Percentiles rank a stretch among this genome's conserved stretches.
phyloP scores from a whole-genome alignment of 83 land plant genomes.

The Diphasiastrum complanatum region DNA sequence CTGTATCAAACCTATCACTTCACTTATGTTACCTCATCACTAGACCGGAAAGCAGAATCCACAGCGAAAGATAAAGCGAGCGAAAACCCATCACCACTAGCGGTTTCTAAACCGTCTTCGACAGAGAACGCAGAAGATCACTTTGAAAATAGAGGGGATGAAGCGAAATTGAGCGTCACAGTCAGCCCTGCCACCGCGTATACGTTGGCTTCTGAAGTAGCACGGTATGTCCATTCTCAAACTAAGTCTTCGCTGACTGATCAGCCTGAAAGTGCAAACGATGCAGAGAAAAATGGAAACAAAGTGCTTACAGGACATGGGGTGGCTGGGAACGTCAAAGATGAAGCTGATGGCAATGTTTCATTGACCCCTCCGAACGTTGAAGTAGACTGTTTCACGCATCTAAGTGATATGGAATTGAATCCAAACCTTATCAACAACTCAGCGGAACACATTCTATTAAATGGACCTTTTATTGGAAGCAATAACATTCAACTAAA shows the following conservation, averaged over 20 bases:
- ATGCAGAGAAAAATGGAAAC: no score
- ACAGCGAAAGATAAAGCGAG: conserved; percentile 13
- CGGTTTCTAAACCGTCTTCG: background rate
- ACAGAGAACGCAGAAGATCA: conserved; percentile 2
- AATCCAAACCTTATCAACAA: background rate
- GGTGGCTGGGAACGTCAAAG: no score
- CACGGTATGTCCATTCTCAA: no score
- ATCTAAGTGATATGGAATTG: background rate
- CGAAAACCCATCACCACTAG: conserved; percentile 13
- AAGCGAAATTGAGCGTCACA: no score
- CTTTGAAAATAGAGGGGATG: background rate
- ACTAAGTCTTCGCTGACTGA: background rate
- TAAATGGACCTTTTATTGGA: background rate
- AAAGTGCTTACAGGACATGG: no score
- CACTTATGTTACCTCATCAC: conserved; percentile 57
- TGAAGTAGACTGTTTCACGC: background rate
- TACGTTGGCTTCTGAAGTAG: no score
- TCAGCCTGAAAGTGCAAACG: no score
- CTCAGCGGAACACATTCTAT: conserved; percentile 1
- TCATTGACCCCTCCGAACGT: no score
- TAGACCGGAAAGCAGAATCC: conserved; percentile 36
- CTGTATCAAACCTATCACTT: no score
- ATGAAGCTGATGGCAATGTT: no score
- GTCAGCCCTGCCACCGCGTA: no score
- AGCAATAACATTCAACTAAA: no score